Conservation (phyloP, 805 yeast species). For the Cyberlindnera veronae region DNA sequence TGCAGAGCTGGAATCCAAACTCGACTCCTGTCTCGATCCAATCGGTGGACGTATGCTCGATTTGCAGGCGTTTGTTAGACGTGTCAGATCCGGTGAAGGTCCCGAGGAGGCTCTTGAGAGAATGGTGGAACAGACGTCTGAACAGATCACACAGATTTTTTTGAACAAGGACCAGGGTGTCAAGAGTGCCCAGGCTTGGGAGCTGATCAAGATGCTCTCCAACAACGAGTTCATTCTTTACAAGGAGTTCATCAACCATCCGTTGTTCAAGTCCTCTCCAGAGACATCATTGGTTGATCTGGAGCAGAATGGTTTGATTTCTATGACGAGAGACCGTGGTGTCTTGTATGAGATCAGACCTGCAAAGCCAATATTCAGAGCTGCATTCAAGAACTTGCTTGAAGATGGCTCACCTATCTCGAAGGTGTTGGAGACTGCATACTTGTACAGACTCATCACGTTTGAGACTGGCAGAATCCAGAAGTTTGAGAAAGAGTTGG, state of each 20-base stretch:
- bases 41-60: constrained; percentile 96
- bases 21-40: constrained; percentile 62
- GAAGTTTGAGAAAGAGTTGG: constrained; percentile 68
- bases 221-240: constrained; percentile 42
- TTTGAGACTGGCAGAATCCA: constrained; percentile 60
- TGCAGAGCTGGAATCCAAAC: constrained; percentile 29
- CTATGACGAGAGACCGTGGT: constrained; percentile 75
- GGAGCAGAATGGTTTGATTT: constrained; percentile 75
- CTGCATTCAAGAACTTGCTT: constrained; percentile 71
- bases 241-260: constrained; percentile 50
- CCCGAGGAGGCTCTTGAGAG: constrained; percentile 74
- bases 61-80: constrained; percentile 82
- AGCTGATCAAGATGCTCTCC: constrained; percentile 62
- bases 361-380: constrained; percentile 79
- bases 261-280: constrained; percentile 56
- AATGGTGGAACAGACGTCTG: constrained; percentile 80
- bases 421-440: constrained; percentile 61
- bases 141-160: constrained; percentile 83
- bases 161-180: constrained; percentile 51
- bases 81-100: constrained; percentile 83
- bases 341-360: constrained; percentile 61
- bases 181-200: constrained; percentile 86
- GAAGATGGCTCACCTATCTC: constrained; percentile 48
- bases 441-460: constrained; percentile 49
- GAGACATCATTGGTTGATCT: constrained; percentile 59